phyloP scores from a whole-genome alignment of 192 early-diverging fungal genomes.

The Backusella circina region DNA sequence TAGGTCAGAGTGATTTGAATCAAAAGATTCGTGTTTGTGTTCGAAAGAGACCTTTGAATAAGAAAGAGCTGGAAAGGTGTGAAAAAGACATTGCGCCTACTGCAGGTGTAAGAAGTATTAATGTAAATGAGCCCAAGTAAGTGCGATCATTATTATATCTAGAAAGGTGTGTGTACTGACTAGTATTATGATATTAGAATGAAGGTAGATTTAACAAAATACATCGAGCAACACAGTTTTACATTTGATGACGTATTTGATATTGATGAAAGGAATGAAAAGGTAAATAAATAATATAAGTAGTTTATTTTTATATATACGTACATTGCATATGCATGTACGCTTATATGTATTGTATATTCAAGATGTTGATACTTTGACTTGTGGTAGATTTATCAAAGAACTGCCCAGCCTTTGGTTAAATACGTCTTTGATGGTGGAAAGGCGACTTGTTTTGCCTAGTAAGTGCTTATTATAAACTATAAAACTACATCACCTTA shows the following conservation, averaged over 20 bases:
- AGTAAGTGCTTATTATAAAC: constrained; percentile 46
- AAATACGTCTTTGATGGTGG: constrained; percentile 94
- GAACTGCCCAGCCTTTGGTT: constrained; percentile 91
- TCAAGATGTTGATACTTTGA: neutral
- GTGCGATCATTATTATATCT: neutral
- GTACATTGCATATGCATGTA: neutral
- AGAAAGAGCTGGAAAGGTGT: constrained; percentile 73
- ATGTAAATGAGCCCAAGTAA: constrained; percentile 93
- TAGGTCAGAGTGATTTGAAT: constrained; percentile 49
- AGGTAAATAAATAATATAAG: constrained; percentile 46
- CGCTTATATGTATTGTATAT: neutral
- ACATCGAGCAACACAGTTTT: constrained; percentile 92
- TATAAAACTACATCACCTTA: neutral
- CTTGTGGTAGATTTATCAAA: constrained; percentile 52
- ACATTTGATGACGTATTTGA: constrained; percentile 98
- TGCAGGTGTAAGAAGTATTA: constrained; percentile 64
- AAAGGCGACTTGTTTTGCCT: constrained; percentile 98
- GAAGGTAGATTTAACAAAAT: constrained; percentile 95
- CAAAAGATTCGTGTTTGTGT: constrained; percentile 97
- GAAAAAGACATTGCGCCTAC: constrained; percentile 87
- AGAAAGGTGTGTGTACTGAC: neutral
- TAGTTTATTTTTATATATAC: neutral
- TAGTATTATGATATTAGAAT: constrained; percentile 45
- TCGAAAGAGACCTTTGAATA: constrained; percentile 89
- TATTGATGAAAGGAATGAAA: constrained; percentile 72